Evolutionary conservation across 2,329 filamentous ascomycete genomes (phyloP).

Genomic region (Trichoderma citrinoviride): DNA sequence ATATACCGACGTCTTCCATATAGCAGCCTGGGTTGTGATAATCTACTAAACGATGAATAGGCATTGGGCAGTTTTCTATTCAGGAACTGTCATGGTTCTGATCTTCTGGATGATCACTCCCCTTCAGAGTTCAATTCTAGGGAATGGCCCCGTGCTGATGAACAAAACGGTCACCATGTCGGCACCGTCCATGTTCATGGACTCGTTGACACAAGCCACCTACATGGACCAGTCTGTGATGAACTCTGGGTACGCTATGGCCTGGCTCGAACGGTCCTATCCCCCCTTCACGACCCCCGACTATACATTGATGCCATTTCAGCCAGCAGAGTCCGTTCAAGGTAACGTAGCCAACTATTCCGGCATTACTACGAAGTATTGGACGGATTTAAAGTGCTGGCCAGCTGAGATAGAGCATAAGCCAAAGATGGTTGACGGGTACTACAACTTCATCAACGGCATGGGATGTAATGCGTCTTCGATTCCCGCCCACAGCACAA

Average conservation of each 20-base stretch:
- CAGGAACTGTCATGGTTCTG: constrained; percentile 47
- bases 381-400: constrained; percentile 41
- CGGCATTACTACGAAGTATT: constrained; percentile 32
- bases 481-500: no score
- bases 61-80: constrained; percentile 37
- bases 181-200: neutral
- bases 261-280: constrained; percentile 44
- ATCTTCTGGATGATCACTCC: constrained; percentile 57
- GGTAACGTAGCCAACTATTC: constrained; percentile 30
- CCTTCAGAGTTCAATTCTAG: constrained; percentile 54
- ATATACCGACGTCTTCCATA: neutral
- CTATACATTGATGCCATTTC: constrained; percentile 45
- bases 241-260: constrained; percentile 45
- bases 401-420: constrained; percentile 21
- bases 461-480: no score
- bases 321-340: neutral
- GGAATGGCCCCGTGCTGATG: constrained; percentile 33
- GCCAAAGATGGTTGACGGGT: no score
- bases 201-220: constrained; percentile 28
- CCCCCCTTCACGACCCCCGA: constrained; percentile 45
- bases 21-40: neutral
- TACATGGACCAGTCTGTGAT: constrained; percentile 32
- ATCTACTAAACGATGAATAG: neutral
- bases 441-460: constrained; percentile 28
- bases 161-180: constrained; percentile 23